Evolutionary conservation across 1,139 yeast species (phyloP), one percentile per base, ranked within the genome.

Genomic region (Taphrina betulina): DNA sequence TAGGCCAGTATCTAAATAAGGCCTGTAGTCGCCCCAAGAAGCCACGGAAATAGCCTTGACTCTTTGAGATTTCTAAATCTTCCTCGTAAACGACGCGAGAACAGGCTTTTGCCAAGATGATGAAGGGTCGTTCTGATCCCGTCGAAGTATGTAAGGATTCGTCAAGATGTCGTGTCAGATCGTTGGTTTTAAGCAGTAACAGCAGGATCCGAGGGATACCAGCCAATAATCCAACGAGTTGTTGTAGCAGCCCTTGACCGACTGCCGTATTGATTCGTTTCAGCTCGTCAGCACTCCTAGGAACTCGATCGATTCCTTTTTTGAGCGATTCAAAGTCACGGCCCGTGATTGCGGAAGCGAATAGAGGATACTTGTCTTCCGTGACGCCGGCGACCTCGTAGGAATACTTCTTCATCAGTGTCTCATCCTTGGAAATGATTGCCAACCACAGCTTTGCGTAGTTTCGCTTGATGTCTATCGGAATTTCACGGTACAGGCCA

Each of bases 391-490:
- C 95, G 68, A 94, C 83, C 64, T 74, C 78, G 56, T 79, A 77
- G 20, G 96, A 92, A 68, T 88, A 87, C 50, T 74, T 65, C 61
- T 77, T 76, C 95, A 92, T 87, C 14, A 72, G 72, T 1, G 74
- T 76, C 10, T 78, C 76, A 66, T 90, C 81, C 44, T 78, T 78
- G 62, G 88, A 94, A 58, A 92, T 71, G 50, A 94, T 74, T 0
- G 96, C 88, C 24, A 92, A 72, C 99, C 99, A 92, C 67, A 92
- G 87, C 62, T 83, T 87, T 0, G 96, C 86, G 68, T 92, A 92
- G 60, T 85, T 83, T 29, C 90, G 74, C 62, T 95, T 81, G 78
- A 85, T 79, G 57, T 80, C 78, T 2, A 85, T 73, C 0, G 95
- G 86, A 17, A 94, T 89, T 58, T 85, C 80, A 60, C 99, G 76